These are phyloP conservation scores for Lomentospora prolificans DNA, from an alignment of 2,329 filamentous ascomycete genomes.

Conservation along the genomic window DNA sequence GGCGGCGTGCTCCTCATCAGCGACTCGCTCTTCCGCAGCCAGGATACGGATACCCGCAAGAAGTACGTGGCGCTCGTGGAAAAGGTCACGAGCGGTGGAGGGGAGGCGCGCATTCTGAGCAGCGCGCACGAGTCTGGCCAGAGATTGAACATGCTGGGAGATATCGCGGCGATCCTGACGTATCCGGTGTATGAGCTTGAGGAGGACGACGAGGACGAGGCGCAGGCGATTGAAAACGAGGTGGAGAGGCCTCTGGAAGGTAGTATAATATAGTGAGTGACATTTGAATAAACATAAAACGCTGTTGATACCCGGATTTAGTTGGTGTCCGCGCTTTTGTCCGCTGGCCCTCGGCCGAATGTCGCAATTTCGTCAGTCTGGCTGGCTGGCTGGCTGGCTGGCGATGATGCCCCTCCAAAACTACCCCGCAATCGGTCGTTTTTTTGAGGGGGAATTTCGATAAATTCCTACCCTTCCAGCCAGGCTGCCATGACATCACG, in stretches of 20 bases:
- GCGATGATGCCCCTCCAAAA: no score
- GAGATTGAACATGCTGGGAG: slow-evolving; percentile 71
- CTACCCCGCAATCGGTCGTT: no score
- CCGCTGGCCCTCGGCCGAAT: no score
- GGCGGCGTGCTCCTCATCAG: slow-evolving; percentile 80
- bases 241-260: slow-evolving; percentile 11
- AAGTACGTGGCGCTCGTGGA: slow-evolving; percentile 82
- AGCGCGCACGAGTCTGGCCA: slow-evolving; percentile 90
- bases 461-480: no score
- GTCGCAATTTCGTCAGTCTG: no score
- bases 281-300: no score
- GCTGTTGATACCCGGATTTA: neutral
- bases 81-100: slow-evolving; percentile 75
- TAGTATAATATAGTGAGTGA: slow-evolving; percentile 6
- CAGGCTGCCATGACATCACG: no score
- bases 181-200: slow-evolving; percentile 79
- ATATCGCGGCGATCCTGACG: slow-evolving; percentile 82
- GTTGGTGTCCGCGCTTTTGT: neutral
- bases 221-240: slow-evolving; percentile 13
- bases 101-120: slow-evolving; percentile 73
- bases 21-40: slow-evolving; percentile 76
- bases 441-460: no score
- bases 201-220: slow-evolving; percentile 48
- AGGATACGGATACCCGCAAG: slow-evolving; percentile 66
- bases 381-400: no score